Base-by-base conservation (phyloP, 345 rosid genomes). In the Nephelium lappaceum region DNA sequence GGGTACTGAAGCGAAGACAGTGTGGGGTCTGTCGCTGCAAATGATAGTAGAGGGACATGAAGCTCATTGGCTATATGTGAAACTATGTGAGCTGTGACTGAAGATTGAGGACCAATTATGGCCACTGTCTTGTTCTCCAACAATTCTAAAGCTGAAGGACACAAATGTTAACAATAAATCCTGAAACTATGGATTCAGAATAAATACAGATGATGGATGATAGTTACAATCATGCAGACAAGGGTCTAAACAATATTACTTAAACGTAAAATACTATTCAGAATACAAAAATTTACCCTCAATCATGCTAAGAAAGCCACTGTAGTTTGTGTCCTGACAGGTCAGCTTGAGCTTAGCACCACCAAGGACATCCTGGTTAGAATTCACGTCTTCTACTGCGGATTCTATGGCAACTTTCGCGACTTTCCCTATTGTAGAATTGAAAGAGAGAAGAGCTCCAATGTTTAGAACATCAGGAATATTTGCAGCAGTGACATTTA, bases 311-410 rank as follows among this genome's bases (percentile, higher is more conserved):
- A 89, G 69, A 76, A 87, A 85, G 43, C 90, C 87, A 36, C 85
- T 84, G 41, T 69, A 63, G 71, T 82, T 78, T 15, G 83, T 73
- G 72, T 89, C 88, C 67, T 81, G 87, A 71, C 81, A 36, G 12
- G 10, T n/a, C 5, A 87, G 25, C 16, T 73, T 77, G 21, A 87
- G 81, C 79, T 80, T 82, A 63, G 92, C 85, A 66, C 84, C 83
- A 36, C 80, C 71, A 15, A 89, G 90, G 68, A 85, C 62, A 31
- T 80, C 71, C 49, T 87, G 87, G 75, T 87, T 79, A n/a, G 88
- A 73, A 75, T 87, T 89, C 61, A 89, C 86, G 27, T 89, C 90
- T 42, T 82, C 77, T 3, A 84, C 58, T 1, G 92, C 92, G 69
- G 90, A 87, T 66, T 82, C 74, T 15, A 88, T 45, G n/a, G 86